Evolutionary conservation across 1,139 yeast species (phyloP).

Genomic region (Zygosaccharomyces pseudobailii): DNA sequence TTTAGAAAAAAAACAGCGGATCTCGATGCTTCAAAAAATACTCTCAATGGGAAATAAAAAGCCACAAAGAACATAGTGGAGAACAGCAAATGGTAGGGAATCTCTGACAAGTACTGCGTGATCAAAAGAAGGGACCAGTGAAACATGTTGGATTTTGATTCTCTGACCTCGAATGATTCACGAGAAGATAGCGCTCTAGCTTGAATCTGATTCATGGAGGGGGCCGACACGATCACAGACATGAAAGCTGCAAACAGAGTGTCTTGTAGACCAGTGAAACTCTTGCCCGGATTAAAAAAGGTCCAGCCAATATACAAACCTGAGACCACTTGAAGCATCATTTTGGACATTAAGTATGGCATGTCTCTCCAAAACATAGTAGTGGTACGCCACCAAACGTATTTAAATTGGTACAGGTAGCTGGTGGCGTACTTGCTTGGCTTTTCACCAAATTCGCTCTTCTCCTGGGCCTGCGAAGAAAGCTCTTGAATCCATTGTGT

Average conservation of each 20-base stretch:
- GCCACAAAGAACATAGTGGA: constrained; percentile 47
- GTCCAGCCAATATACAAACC: constrained; percentile 57
- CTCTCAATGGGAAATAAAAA: constrained; percentile 52
- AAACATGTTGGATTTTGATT: constrained; percentile 55
- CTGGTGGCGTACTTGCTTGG: constrained; percentile 34
- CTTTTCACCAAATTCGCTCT: constrained; percentile 17
- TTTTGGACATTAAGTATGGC: constrained; percentile 41
- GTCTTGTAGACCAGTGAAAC: constrained; percentile 48
- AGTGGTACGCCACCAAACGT: constrained; percentile 33
- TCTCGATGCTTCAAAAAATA: constrained; percentile 42
- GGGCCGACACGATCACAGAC: constrained; percentile 47
- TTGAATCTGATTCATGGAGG: constrained; percentile 54
- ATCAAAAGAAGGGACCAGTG: constrained; percentile 55
- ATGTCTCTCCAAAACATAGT: constrained; percentile 45
- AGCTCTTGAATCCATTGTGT: constrained; percentile 8
- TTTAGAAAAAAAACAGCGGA: constrained; percentile 50
- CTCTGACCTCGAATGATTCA: constrained; percentile 55
- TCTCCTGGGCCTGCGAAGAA: constrained; percentile 20
- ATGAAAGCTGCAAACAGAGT: constrained; percentile 50
- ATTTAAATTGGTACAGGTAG: constrained; percentile 30
- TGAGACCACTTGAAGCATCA: constrained; percentile 37
- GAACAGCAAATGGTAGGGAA: constrained; percentile 46
- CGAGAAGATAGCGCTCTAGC: constrained; percentile 49
- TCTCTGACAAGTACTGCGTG: constrained; percentile 47
- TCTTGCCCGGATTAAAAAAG: constrained; percentile 48